Percentiles rank a stretch among this genome's conserved stretches.
Conservation (phyloP, 805 yeast species). For the Lachancea kluyveri region DNA sequence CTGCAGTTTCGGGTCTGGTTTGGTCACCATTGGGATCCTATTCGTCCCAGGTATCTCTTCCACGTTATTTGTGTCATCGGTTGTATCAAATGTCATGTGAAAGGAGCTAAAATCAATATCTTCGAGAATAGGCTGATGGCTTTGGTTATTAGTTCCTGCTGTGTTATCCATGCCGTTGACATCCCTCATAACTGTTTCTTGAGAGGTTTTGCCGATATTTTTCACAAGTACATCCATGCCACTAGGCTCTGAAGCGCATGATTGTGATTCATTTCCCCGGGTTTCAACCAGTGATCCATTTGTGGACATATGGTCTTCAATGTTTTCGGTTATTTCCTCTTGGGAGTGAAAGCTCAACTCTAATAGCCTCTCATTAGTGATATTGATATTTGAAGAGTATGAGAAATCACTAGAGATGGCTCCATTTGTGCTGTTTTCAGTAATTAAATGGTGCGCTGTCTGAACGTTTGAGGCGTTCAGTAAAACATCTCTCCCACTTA, state of each 20-base stretch:
- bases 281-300: too few species aligned
- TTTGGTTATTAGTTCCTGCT: background rate
- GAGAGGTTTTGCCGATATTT: conserved; percentile 8
- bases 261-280: too few species aligned
- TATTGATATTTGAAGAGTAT: conserved; percentile 13
- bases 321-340: conserved; percentile 13
- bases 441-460: too few species aligned
- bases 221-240: background rate
- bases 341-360: conserved; percentile 21
- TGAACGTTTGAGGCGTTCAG: too few species aligned
- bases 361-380: conserved; percentile 15
- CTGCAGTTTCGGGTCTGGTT: background rate
- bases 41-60: conserved; percentile 8
- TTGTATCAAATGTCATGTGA: conserved; percentile 25
- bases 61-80: conserved; percentile 6
- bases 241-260: too few species aligned
- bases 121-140: conserved; percentile 11
- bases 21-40: conserved; percentile 3
- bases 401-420: too few species aligned
- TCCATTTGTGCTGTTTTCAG: too few species aligned
- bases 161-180: background rate
- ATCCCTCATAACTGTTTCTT: conserved; percentile 3
- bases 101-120: conserved; percentile 31
- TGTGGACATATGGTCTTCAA: too few species aligned
- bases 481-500: too few species aligned